Evolutionary conservation across 1,139 yeast species (phyloP), one percentile per base, ranked within the genome.

Genomic region (Taphrina deformans): DNA sequence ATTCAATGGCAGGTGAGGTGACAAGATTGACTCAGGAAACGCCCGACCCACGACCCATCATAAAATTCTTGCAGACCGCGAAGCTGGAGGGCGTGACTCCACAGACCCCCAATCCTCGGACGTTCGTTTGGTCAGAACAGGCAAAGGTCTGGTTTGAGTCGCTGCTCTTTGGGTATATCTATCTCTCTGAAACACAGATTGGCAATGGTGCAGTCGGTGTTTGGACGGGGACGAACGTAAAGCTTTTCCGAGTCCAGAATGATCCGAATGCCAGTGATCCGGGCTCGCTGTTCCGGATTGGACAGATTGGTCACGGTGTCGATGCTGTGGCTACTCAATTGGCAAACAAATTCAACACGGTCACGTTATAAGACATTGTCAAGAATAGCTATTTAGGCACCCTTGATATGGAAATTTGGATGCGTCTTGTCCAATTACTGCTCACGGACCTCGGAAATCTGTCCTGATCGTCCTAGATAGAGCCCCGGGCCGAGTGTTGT

Each of bases 131-230:
- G 93, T 82, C 83, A 53, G 78, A 78, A 52, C 71, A 81, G 7
- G 84, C 93, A 0, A 77, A 88, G 44, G 91, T 92, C 0, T 90
- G 96, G 96, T 86, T 89, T 73, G 79, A 82, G 53, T 82, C 88
- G 14, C 77, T 88, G 16, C 72, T 89, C 38, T 89, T 91, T 85
- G 84, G 87, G 1, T 79, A 81, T 62, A 80, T 89, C 0, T 89
- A 83, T 72, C 80, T 82, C 60, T 75, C 80, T 26, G 78, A 79
- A 10, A 61, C 53, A 10, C 59, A 52, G 31, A 55, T 61, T 24
- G 55, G 51, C 9, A 52, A 38, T 27, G 65, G 65, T 12, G 59
- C 65, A 14, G 65, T 61, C 18, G 65, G 65, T 3, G 65, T 61
- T 18, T 61, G 65, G 65, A 61, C 65, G 24, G 65, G 65, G 14